Evolutionary conservation across 768 basidiomycete genomes (phyloP).

Genomic region (Amanita polypyramis): DNA sequence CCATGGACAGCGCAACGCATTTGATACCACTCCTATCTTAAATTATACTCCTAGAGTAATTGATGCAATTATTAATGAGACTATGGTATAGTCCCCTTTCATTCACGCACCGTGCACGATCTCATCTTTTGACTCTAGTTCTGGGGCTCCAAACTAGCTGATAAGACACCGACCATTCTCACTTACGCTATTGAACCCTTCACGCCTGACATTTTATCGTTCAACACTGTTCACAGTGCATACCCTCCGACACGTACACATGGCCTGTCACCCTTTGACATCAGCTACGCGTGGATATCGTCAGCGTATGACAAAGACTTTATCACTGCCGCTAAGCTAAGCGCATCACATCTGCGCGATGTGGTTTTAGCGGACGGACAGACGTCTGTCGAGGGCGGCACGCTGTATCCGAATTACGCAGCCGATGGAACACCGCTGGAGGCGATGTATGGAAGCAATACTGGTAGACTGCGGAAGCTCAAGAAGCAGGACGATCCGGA

Average conservation of each 20-base stretch:
- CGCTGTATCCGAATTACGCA: constrained; percentile 55
- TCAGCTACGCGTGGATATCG: constrained; percentile 35
- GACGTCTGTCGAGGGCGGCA: constrained; percentile 20
- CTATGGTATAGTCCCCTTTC: constrained; percentile 19
- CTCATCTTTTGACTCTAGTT: constrained; percentile 20
- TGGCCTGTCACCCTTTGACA: constrained; percentile 34
- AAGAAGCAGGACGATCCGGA: constrained; percentile 41
- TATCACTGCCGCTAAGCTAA: constrained; percentile 26
- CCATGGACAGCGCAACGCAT: constrained; percentile 16
- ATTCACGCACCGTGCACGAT: background rate
- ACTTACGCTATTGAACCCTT: constrained; percentile 45
- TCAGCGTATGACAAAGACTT: constrained; percentile 28
- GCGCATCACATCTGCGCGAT: constrained; percentile 27
- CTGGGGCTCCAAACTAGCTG: constrained; percentile 27
- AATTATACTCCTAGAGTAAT: constrained; percentile 26
- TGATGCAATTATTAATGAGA: constrained; percentile 33
- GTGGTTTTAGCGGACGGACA: constrained; percentile 31
- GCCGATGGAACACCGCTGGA: constrained; percentile 37
- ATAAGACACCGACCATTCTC: constrained; percentile 21
- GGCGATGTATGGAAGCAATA: constrained; percentile 39
- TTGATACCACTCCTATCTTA: constrained; percentile 33
- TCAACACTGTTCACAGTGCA: constrained; percentile 25
- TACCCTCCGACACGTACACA: constrained; percentile 33
- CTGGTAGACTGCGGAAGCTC: constrained; percentile 28
- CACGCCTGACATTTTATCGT: constrained; percentile 26